Evolutionary conservation across 257 asterid species (phyloP), one percentile per base, ranked within the genome.

Genomic region (Gardenia jasminoides): DNA sequence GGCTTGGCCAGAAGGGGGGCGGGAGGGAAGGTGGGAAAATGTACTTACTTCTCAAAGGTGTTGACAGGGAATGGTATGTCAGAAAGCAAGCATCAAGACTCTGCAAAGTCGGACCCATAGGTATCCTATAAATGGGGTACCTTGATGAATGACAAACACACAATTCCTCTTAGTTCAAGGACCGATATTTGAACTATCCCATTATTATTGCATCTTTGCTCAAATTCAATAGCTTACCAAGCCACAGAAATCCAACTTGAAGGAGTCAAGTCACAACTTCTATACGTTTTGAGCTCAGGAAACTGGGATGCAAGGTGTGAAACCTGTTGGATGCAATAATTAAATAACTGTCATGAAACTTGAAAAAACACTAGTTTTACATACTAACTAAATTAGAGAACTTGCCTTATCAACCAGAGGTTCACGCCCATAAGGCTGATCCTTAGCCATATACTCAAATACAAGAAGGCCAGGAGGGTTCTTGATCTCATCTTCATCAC

Each of bases 61-160:
- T 91, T 50, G 96, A 81, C 36, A 94, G 89, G 48, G 94, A 93
- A 81, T 94, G 99, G 84, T 91, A 94, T 8, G 98, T 93, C 73
- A 94, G 79, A 88, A 95, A 95, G 86, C 97, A 92, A 26, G 98
- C 96, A 82, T 93, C 98, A 17, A 95, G 90, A 72, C 89, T 95
- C 81, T 93, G 97, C 81, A 92, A 89, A 33, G 99, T 93, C 46
- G 97, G 98, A 56, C 97, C 99, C 4, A 88, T 89, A 28, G 98
- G 99, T 88, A 95, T 93, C 87, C 99, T 80, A 78, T 93, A 95
- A 33, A 93, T 95, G 52, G 98, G 98, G 90, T 95, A 94, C 99
- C 98, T 94, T 83, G 82, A 84, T 22, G 68, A 58, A 26, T 36
- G 62, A 81, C 22, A 28, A 58, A 84, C 15, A 58, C 46, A 48